A percentile compares a stretch with the other conserved stretches of the same genome.
phyloP scores from a whole-genome alignment of 2,329 filamentous ascomycete species.

The Microcera coccophila region DNA sequence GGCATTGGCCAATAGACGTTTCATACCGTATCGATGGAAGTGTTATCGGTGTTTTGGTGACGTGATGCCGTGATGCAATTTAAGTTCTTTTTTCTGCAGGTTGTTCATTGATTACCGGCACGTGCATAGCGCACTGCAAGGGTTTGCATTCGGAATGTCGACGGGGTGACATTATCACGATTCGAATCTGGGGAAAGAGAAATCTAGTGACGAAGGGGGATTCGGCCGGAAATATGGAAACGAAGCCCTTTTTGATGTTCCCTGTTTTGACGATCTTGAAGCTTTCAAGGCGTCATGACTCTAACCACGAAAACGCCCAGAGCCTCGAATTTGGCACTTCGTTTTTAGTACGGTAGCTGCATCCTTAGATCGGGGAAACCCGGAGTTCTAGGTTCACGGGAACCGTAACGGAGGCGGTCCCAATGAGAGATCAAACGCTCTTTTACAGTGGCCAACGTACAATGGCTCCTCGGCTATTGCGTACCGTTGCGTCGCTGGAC shows the following conservation, averaged over 20 bases:
- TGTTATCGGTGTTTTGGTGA: conserved; percentile 15
- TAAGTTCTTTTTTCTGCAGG: conserved; percentile 1
- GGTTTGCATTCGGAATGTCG: not conserved
- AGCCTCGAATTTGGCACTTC: not conserved
- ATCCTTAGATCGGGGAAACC: conserved; percentile 13
- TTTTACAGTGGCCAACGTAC: conserved; percentile 10
- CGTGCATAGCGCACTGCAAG: not conserved
- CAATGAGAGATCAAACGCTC: conserved; percentile 4
- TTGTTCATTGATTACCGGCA: conserved; percentile 1
- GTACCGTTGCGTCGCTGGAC: not conserved
- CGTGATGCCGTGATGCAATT: conserved; percentile 16
- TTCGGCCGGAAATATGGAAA: no score
- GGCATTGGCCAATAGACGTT: conserved; percentile 5
- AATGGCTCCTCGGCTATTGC: conserved; percentile 1
- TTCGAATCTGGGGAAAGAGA: not conserved
- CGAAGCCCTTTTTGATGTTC: not conserved
- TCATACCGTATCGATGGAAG: conserved; percentile 2
- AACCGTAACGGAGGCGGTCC: conserved; percentile 13
- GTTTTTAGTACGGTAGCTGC: not conserved
- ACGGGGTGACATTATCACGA: not conserved
- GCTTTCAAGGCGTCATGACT: not conserved
- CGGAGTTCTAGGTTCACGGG: conserved; percentile 10
- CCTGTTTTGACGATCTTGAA: not conserved
- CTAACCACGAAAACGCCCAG: not conserved
- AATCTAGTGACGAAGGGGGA: no score